Evolutionary conservation across 1,284 basidiomycete species (phyloP).

Genomic region (Tremellales sp.): DNA sequence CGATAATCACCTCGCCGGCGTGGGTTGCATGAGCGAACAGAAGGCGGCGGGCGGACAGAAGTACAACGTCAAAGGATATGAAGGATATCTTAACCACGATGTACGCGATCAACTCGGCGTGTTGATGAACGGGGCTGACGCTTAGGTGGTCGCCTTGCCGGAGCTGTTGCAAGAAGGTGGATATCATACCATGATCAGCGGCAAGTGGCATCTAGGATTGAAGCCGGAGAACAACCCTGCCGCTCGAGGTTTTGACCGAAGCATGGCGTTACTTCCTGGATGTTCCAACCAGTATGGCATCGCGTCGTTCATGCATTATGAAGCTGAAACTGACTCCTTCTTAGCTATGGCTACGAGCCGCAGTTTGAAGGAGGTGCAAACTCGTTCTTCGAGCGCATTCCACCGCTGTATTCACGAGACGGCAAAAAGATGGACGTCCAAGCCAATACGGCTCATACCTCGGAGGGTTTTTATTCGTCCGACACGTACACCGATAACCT

Average conservation of each 20-base stretch:
- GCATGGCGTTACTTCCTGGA: constrained; percentile 30
- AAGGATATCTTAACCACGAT: constrained; percentile 13
- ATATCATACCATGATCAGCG: constrained; percentile 19
- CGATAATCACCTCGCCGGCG: constrained; percentile 6
- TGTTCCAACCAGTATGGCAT: constrained; percentile 20
- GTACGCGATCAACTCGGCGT: constrained; percentile 7
- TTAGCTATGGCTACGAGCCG: constrained; percentile 17
- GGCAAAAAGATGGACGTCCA: background rate
- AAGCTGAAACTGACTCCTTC: too few relatives aligned
- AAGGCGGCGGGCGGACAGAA: background rate
- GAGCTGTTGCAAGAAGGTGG: constrained; percentile 30
- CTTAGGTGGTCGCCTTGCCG: constrained; percentile 15
- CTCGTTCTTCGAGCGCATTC: background rate
- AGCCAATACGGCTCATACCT: constrained; percentile 1
- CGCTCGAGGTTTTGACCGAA: constrained; percentile 33
- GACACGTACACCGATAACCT: constrained; percentile 17
- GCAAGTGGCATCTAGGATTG: constrained; percentile 44
- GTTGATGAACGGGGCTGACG: too few relatives aligned
- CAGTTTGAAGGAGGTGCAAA: background rate
- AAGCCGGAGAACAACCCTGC: constrained; percentile 16
- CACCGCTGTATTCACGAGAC: background rate
- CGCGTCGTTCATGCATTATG: constrained; percentile 5
- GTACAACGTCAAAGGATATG: constrained; percentile 6
- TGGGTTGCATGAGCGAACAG: constrained; percentile 2
- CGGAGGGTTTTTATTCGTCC: constrained; percentile 17